Base-by-base conservation (phyloP, 257 asterid genomes). In the Nicotiana knightiana region DNA sequence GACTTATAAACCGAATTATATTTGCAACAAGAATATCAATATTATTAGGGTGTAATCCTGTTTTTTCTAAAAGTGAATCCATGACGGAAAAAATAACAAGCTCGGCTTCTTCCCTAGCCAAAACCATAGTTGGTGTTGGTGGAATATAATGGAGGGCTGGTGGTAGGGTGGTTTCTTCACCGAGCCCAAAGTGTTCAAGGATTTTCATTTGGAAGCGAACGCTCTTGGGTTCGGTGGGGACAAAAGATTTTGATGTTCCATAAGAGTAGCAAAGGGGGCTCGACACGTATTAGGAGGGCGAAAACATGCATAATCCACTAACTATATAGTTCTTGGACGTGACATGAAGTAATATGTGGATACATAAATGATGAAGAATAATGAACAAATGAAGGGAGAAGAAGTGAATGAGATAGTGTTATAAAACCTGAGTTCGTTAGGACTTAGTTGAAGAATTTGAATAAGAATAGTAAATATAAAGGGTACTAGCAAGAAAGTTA, bases 161-260 rank as follows among this genome's bases (percentile, higher is more conserved):
- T 3, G 94, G 94, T 11, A 89, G 9, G 8, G 91, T 87, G 0
- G 97, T 92, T 51, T 88, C 91, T 67, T 91, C 94, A 0, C 94
- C 91, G 1, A 92, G 86, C 11, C 97, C 97, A 0, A 94, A 88
- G 1, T 94, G 91, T 68, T 88, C 92, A 4, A 92, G 91, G 8
- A 92, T 92, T 77, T 83, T 89, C 86, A 87, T 83, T 28, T 90
- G 94, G 83, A 92, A 92, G 18, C 82, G 86, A 16, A 88, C 84
- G 58, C 92, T 89, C 35, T 86, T 92, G 0, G 94, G 93, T 73
- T 92, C 86, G 3, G 54, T 28, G 9, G 77, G 48, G 3, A 89
- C 46, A 4, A 86, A 21, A 89, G 46, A 0, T 59, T 48, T 0
- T 86, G 80, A 55, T 92, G 97, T 79, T 92, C 97, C 82, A 89